Conservation (phyloP, 148 eudicot genomes). For the Rheum nobile region DNA sequence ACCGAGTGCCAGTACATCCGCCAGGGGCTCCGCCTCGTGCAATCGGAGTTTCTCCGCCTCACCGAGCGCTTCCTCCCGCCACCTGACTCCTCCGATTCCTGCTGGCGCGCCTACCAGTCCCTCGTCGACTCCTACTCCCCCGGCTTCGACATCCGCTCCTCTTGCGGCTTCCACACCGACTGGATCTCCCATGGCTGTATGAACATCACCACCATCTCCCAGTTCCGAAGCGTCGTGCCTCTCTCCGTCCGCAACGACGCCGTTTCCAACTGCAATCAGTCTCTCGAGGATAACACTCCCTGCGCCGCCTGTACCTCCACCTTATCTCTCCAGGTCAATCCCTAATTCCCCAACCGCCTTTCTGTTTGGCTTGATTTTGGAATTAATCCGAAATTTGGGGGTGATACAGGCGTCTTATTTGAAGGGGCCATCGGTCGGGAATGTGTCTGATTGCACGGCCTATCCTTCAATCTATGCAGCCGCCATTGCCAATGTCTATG, state of each 20-base stretch:
- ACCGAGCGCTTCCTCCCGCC: constrained; percentile 50
- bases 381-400: background rate
- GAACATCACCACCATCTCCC: constrained; percentile 50
- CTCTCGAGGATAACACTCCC: constrained; percentile 27
- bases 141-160: constrained; percentile 27
- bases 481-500: constrained; percentile 35
- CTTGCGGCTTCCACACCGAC: constrained; percentile 39
- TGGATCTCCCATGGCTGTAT: constrained; percentile 57
- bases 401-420: constrained; percentile 20
- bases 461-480: constrained; percentile 54
- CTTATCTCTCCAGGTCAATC: constrained; percentile 24
- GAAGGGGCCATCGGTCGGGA: constrained; percentile 24
- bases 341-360: background rate
- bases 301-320: constrained; percentile 51
- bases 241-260: constrained; percentile 10
- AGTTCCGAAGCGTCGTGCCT: constrained; percentile 35
- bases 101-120: constrained; percentile 47
- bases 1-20: constrained; percentile 40
- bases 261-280: constrained; percentile 43
- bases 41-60: constrained; percentile 41
- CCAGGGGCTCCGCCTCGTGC: constrained; percentile 50
- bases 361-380: background rate
- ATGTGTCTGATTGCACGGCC: constrained; percentile 52
- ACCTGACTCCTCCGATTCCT: constrained; percentile 35
- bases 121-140: constrained; percentile 28